phyloP scores from a whole-genome alignment of 116 monocot species.

The Posidonia oceanica region DNA sequence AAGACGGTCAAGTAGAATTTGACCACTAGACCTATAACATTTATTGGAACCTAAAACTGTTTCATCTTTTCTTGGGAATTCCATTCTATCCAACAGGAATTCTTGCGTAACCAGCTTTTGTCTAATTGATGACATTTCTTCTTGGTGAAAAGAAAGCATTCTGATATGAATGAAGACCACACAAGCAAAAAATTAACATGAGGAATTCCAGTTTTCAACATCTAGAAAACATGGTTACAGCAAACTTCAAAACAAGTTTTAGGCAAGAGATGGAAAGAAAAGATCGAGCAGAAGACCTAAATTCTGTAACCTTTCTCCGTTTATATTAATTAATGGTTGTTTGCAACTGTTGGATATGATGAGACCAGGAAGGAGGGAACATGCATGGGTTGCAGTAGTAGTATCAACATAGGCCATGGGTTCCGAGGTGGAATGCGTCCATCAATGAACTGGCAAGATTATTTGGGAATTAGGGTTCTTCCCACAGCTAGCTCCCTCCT shows the following conservation, averaged over 20 bases:
- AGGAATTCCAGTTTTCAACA: too few species aligned
- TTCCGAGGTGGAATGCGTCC: slow-evolving; percentile 3
- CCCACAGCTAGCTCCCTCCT: background rate
- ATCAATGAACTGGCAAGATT: slow-evolving; percentile 4
- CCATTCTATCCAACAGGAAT: background rate
- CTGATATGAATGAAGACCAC: too few species aligned
- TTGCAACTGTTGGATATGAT: too few species aligned
- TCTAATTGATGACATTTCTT: background rate
- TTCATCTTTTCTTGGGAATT: background rate
- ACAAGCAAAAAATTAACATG: too few species aligned
- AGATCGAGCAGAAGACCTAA: too few species aligned
- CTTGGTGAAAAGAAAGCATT: background rate
- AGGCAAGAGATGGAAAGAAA: too few species aligned
- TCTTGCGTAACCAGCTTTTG: background rate
- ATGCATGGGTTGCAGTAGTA: background rate
- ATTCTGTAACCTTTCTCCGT: too few species aligned
- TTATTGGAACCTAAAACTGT: background rate
- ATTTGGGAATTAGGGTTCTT: slow-evolving; percentile 2
- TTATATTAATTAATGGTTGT: too few species aligned
- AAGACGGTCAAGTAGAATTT: background rate
- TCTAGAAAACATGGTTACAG: too few species aligned
- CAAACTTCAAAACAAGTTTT: too few species aligned
- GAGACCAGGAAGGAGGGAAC: too few species aligned
- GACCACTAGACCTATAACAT: background rate
- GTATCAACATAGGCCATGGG: slow-evolving; percentile 8